Percentiles rank a stretch among this genome's conserved stretches.
phyloP scores from a whole-genome alignment of 2,329 filamentous ascomycete genomes.

The Microcera coccophila region DNA sequence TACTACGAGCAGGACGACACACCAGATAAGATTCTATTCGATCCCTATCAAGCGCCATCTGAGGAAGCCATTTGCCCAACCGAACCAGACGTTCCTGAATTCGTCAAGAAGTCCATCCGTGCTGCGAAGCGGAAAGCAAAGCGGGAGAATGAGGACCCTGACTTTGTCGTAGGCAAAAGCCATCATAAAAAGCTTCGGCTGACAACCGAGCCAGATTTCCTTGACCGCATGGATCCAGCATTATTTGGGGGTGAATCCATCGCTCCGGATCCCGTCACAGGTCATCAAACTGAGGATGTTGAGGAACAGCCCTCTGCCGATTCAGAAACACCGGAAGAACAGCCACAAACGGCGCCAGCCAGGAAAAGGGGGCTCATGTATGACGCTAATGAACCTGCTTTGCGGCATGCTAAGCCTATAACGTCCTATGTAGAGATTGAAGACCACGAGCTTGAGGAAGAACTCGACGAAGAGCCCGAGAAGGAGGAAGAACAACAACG shows the following conservation, averaged over 20 bases:
- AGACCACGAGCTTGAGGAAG: conserved; percentile 36
- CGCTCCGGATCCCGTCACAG: conserved; percentile 19
- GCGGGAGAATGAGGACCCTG: conserved; percentile 52
- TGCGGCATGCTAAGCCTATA: conserved; percentile 51
- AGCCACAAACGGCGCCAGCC: conserved; percentile 12
- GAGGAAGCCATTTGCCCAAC: conserved; percentile 40
- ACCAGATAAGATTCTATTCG: conserved; percentile 56
- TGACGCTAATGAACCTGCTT: conserved; percentile 45
- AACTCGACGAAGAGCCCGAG: conserved; percentile 43
- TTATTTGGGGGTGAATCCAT: conserved; percentile 36
- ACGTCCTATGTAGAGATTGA: conserved; percentile 49
- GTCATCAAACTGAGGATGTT: conserved; percentile 7
- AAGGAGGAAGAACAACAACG: conserved; percentile 11
- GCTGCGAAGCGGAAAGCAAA: conserved; percentile 51
- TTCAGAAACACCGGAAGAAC: conserved; percentile 2
- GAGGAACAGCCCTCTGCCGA: conserved; percentile 16
- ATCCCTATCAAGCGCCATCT: conserved; percentile 53
- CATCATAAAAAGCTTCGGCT: conserved; percentile 41
- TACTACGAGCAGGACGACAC: conserved; percentile 59
- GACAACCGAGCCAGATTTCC: conserved; percentile 28
- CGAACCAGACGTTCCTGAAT: conserved; percentile 50
- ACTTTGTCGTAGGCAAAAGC: conserved; percentile 45
- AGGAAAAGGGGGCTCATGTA: conserved; percentile 25
- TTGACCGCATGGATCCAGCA: conserved; percentile 50
- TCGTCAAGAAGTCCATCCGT: conserved; percentile 52